Conservation (phyloP, 2,329 filamentous ascomycete genomes). For the Fusarium chaquense region DNA sequence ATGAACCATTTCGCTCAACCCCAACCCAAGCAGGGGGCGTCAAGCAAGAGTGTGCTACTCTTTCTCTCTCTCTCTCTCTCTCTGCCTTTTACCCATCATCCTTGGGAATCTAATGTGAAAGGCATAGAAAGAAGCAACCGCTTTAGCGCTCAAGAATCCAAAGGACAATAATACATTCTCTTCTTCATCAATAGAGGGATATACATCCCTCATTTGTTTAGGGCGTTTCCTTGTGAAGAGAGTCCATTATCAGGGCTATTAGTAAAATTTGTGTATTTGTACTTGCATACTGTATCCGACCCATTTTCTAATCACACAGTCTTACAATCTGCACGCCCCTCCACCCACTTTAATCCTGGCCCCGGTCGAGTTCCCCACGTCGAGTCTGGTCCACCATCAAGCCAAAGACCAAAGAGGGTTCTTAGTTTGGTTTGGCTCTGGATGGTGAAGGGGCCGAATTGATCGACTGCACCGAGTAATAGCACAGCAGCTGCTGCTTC, state of each 20-base stretch:
- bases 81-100: not conserved
- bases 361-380: constrained; percentile 38
- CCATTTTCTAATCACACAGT: not conserved
- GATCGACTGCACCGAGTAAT: constrained; percentile 28
- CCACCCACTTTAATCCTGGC: constrained; percentile 27
- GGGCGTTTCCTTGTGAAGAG: not conserved
- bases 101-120: not conserved
- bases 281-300: constrained; percentile 15
- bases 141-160: not conserved
- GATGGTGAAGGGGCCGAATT: constrained; percentile 39
- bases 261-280: constrained; percentile 34
- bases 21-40: constrained; percentile 22
- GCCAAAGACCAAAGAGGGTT: constrained; percentile 29
- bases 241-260: constrained; percentile 12
- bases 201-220: not conserved
- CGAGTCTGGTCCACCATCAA: constrained; percentile 33
- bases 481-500: constrained; percentile 41
- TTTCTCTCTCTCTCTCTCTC: not conserved
- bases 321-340: constrained; percentile 36
- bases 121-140: not conserved
- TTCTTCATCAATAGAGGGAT: not conserved
- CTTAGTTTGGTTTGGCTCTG: constrained; percentile 40
- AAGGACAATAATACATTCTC: not conserved
- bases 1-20: constrained; percentile 22
- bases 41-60: not conserved